Base-by-base conservation (phyloP, 371 early-diverging fungal genomes). In the Catenaria anguillulae region DNA sequence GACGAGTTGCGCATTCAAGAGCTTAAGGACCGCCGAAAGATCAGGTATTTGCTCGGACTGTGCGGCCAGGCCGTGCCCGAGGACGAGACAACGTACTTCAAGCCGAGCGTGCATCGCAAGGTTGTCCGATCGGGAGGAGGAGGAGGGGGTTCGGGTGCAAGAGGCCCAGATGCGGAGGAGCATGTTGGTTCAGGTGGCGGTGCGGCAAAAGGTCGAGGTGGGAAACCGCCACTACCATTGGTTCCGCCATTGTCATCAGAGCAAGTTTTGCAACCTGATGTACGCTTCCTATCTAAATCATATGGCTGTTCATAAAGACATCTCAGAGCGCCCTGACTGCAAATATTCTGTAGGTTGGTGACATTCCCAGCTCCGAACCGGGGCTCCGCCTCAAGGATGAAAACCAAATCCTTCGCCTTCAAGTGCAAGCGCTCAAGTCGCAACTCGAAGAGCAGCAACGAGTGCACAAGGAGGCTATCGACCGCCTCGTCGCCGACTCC, bases 1-100 rank as follows among this genome's bases (percentile, higher is more conserved):
- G 80, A 79, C 62, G 68, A 68, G 40, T 50, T 79, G 63, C 75
- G 76, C 60, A 75, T 79, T 33, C 80, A 79, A 64, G 80, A 79
- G 60, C 69, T 79, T 42, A 76, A 76, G 61, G 80, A 79, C 56
- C 56, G 78, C 33, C 73, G 72, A 55, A 79, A 79, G 62, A 77
- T 79, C 24, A 66, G 75, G n/a, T 79, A 73, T 60, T 60, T 79
- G 55, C 64, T 79, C 33, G 69, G 71, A 0, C 40, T 73, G 15
- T 60, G 61, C 8, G 67, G 66, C 10, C 34, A 62, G 33, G 60
- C 4, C n/a, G 48, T 21, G 23, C 42, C 36, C 43, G 74, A 77
- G 26, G 69, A 67, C 3, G 79, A 79, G 62, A 70, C 70, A 5
- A 78, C 78, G 6, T 79, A 78, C 56, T 74, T 79, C n/a, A 54